Conservation (phyloP, 2,329 filamentous ascomycete species). For the Aulographum hederae region DNA sequence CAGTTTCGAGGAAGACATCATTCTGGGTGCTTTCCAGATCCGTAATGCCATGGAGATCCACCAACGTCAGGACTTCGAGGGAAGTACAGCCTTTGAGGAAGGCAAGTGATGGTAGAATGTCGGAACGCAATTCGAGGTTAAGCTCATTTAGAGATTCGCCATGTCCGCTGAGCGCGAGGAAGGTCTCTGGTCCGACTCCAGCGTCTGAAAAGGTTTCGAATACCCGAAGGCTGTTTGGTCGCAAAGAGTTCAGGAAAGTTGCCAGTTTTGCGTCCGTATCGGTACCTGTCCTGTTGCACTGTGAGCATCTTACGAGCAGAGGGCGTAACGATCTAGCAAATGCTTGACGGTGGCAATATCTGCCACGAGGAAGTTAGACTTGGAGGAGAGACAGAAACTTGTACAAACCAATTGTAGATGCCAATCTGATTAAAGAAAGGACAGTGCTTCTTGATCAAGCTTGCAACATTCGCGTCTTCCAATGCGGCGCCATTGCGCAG, state of each 20-base stretch:
- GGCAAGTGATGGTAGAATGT: conserved; percentile 30
- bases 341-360: too few species aligned
- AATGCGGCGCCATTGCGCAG: conserved; percentile 44
- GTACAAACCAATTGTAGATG: conserved; percentile 31
- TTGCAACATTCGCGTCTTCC: conserved; percentile 31
- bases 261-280: conserved; percentile 40
- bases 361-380: too few species aligned
- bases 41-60: conserved; percentile 23
- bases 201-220: conserved; percentile 41
- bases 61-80: conserved; percentile 30
- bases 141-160: conserved; percentile 35
- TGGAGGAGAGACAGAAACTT: too few species aligned
- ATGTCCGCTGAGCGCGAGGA: conserved; percentile 34
- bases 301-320: too few species aligned
- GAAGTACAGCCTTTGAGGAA: conserved; percentile 29
- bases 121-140: conserved; percentile 29
- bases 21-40: conserved; percentile 33
- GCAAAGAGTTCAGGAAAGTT: conserved; percentile 37
- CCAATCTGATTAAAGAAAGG: conserved; percentile 41
- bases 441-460: conserved; percentile 38
- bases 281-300: too few species aligned
- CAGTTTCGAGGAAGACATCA: conserved; percentile 31
- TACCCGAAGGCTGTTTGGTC: conserved; percentile 35
- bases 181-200: conserved; percentile 33
- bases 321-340: too few species aligned